Base-by-base conservation (phyloP, 1,284 basidiomycete species). In the Sporisorium graminicola region DNA sequence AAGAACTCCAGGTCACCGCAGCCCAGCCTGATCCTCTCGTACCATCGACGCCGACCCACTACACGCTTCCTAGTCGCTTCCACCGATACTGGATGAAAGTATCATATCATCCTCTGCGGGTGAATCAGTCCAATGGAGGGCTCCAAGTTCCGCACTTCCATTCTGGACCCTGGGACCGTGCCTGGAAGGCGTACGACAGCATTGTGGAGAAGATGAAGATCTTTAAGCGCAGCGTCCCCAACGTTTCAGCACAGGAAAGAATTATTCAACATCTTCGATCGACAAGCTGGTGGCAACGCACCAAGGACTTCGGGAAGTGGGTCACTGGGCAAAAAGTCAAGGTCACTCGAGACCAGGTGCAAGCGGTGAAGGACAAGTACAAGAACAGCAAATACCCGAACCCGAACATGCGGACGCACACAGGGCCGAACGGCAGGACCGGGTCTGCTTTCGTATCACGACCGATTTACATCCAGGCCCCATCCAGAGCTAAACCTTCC, bases 81-180 rank as follows among this genome's bases (percentile, higher is more conserved):
- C 26, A 27, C 7, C 13, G 26, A 1, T 29, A 43, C 37, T 31
- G 27, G 26, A 13, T 10, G 1, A 20, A 0, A 5, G 9, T 40
- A 10, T 3, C 18, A 10, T 26, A 54, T 24, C 31, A 54, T 22
- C 35, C 52, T 16, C 16, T 37, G 20, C 44, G 53, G 26, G 12
- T 29, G 24, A 42, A 46, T 16, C 35, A 40, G 0, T 29, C 37
- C 12, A 26, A 44, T n/a, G 24, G 18, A 1, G 24, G 56, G 0
- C 8, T 33, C 14, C 52, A 49, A 7, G 10, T 49, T 0, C 44
- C 55, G 0, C 42, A 49, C 24, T 46, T 14, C 1, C 56, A 42
- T 14, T 46, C 46, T 9, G 69, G 69, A n/a, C 69, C 69, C 2
- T 72, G 69, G 69, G 55, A 55, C 24, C 31, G 18, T 2, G 55